phyloP scores from a whole-genome alignment of 1,139 yeast species.

The Kodamaea anthophila region DNA sequence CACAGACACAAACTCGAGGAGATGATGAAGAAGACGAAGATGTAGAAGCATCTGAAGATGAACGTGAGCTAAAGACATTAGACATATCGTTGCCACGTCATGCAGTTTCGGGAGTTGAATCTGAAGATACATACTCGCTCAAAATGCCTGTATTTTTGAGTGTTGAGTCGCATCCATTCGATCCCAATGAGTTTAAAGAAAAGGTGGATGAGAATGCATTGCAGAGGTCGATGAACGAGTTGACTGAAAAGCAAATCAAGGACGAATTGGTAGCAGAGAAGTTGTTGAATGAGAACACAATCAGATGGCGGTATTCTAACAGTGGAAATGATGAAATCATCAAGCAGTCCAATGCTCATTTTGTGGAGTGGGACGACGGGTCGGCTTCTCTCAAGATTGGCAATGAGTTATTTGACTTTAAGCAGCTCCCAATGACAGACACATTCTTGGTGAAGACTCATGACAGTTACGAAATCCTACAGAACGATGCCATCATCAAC shows the following conservation, averaged over 20 bases:
- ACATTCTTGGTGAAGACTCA: conserved; percentile 68
- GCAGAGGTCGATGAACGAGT: conserved; percentile 28
- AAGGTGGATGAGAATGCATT: conserved; percentile 44
- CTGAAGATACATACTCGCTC: conserved; percentile 46
- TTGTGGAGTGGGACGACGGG: conserved; percentile 94
- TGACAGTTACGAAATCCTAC: conserved; percentile 66
- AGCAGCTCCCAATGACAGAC: conserved; percentile 60
- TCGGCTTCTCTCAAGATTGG: conserved; percentile 81
- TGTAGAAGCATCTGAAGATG: conserved; percentile 23
- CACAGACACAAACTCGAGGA: conserved; percentile 20
- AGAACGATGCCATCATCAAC: conserved; percentile 41
- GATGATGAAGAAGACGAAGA: conserved; percentile 9
- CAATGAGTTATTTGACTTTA: conserved; percentile 76
- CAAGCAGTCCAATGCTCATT: conserved; percentile 85
- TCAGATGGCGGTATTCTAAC: conserved; percentile 87
- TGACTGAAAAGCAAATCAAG: conserved; percentile 30
- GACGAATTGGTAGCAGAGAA: conserved; percentile 46
- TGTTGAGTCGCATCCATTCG: conserved; percentile 84
- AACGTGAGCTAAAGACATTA: conserved; percentile 40
- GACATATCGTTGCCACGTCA: conserved; percentile 73
- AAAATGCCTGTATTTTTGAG: conserved; percentile 78
- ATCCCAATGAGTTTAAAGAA: conserved; percentile 62
- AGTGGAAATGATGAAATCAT: conserved; percentile 57
- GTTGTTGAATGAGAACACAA: conserved; percentile 69
- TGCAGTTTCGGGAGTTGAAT: conserved; percentile 43